phyloP scores from a whole-genome alignment of 345 rosid species.

The Gossypium thurberi region DNA sequence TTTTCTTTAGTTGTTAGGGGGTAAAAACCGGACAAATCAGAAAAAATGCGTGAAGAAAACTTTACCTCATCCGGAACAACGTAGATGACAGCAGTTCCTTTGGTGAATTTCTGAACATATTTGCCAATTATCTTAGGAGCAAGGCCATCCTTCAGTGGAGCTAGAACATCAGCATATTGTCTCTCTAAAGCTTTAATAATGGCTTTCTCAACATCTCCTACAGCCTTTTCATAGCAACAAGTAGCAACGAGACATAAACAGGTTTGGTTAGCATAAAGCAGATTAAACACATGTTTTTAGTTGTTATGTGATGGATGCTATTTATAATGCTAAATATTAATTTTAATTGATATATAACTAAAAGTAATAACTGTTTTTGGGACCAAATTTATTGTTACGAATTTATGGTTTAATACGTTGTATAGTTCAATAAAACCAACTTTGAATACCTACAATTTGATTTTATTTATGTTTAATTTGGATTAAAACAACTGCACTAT shows the following conservation, averaged over 20 bases:
- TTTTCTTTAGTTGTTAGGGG: constrained; percentile 1
- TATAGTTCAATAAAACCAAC: no score
- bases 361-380: no score
- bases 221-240: constrained; percentile 43
- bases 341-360: no score
- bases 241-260: constrained; percentile 2
- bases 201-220: constrained; percentile 83
- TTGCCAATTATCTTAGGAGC: constrained; percentile 70
- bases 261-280: neutral
- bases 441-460: no score
- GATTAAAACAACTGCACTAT: no score
- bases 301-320: no score
- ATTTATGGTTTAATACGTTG: no score
- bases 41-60: constrained; percentile 1
- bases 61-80: constrained; percentile 75
- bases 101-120: constrained; percentile 75
- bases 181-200: constrained; percentile 71
- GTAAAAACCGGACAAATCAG: neutral
- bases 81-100: constrained; percentile 61
- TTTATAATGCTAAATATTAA: no score
- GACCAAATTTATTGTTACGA: no score
- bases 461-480: no score
- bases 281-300: neutral
- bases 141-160: constrained; percentile 72
- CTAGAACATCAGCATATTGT: constrained; percentile 77